Percentiles rank a stretch among this genome's conserved stretches.
Evolutionary conservation across 2,329 filamentous ascomycete genomes (phyloP).

Genomic region (Endocalyx cinctus): DNA sequence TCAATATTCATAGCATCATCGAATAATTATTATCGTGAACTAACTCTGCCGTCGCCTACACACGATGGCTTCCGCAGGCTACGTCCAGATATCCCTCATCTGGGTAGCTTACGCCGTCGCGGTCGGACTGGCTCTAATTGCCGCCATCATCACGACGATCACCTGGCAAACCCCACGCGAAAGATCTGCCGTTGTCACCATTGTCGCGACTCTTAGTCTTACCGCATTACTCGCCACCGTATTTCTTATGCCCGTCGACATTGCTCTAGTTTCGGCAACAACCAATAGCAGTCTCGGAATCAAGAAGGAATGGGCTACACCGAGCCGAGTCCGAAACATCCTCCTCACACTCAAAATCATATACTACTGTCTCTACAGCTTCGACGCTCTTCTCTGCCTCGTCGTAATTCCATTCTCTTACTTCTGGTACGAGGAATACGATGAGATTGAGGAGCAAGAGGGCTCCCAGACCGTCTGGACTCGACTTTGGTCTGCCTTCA

Average conservation of each 20-base stretch:
- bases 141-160: conserved; percentile 81
- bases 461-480: conserved; percentile 67
- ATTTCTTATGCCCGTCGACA: conserved; percentile 88
- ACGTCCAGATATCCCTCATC: conserved; percentile 85
- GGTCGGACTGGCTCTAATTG: conserved; percentile 68
- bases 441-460: conserved; percentile 80
- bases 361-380: conserved; percentile 88
- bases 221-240: conserved; percentile 87
- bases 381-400: conserved; percentile 86
- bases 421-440: conserved; percentile 97
- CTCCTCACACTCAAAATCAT: conserved; percentile 77
- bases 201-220: conserved; percentile 81
- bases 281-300: conserved; percentile 67
- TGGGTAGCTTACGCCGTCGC: conserved; percentile 91
- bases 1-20: no score
- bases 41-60: no score
- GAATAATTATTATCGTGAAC: no score
- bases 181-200: conserved; percentile 74
- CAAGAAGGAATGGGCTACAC: conserved; percentile 94
- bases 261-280: conserved; percentile 89
- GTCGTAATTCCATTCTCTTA: conserved; percentile 92
- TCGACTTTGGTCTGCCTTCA: conserved; percentile 77
- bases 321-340: conserved; percentile 72
- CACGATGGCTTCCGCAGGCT: conserved; percentile 37
- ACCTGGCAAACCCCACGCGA: conserved; percentile 88